Evolutionary conservation across 176 grass and related monocot species (phyloP), one percentile per base, ranked within the genome.

Genomic region (Aegilops longissima): DNA sequence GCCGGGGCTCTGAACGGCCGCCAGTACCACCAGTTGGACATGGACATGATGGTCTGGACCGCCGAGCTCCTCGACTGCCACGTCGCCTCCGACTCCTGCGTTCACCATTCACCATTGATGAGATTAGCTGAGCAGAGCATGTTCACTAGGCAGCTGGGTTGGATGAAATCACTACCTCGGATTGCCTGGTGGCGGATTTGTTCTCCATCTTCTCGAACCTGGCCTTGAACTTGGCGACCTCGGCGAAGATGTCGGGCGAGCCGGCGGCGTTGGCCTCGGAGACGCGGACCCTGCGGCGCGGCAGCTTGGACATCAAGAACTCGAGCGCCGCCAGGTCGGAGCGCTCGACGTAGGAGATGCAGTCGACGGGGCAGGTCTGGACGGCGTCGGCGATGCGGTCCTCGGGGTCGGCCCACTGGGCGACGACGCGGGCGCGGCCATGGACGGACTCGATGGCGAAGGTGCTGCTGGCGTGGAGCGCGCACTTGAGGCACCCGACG

Each of bases 271-370:
- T 94, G 66, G 92, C 88, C 80, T 93, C 90, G 4, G 96, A 94
- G 59, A 96, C 90, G 61, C 93, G 90, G n/a, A 94, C 96, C 54
- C 51, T 85, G 75, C 96, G 88, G 5, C 96, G 86, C 11, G 93
- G 96, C 86, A 94, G 92, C 89, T 94, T 98, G 51, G 96, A 98
- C 96, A 94, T 94, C 12, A 96, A n/a, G 77, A 94, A 98, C 86
- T 98, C 96, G 24, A 98, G 76, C 6, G 90, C 88, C 66, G 96
- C 92, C 76, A 96, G 93, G 17, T 96, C 89, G 18, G 93, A 88
- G 54, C 90, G 87, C 73, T 98, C 88, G 0, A 98, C 54, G 17
- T 82, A 93, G 85, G 90, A 93, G 83, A 98, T 95, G 86, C 93
- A 98, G 77, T 95, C 96, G 44, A 98, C 86, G 52, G 93, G 93